Percentiles rank a stretch among this genome's conserved stretches.
Evolutionary conservation across 2,329 filamentous ascomycete species (phyloP).

Genomic region (Microsporum canis): DNA sequence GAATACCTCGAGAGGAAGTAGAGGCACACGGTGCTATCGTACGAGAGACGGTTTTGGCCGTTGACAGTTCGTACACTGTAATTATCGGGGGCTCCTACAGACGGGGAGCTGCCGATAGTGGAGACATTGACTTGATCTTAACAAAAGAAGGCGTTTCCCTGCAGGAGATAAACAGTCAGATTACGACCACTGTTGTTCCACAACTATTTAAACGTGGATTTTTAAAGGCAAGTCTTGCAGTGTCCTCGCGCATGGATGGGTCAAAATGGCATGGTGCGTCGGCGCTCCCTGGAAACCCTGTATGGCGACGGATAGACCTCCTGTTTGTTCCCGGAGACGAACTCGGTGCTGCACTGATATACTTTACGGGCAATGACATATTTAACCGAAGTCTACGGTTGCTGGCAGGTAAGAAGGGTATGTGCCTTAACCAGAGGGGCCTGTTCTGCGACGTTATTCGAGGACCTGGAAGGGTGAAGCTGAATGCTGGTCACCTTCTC

Average conservation of each 20-base stretch:
- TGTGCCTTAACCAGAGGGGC: conserved; percentile 75
- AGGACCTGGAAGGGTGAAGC: conserved; percentile 45
- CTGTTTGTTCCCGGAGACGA: conserved; percentile 69
- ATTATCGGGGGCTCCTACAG: conserved; percentile 78
- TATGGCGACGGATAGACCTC: conserved; percentile 76
- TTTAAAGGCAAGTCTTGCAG: conserved; percentile 58
- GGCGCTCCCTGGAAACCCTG: conserved; percentile 46
- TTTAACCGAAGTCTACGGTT: conserved; percentile 82
- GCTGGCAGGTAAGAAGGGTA: conserved; percentile 65
- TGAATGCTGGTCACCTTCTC: conserved; percentile 57
- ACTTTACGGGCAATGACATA: conserved; percentile 91
- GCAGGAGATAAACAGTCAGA: conserved; percentile 48
- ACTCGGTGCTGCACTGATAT: conserved; percentile 76
- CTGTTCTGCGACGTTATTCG: conserved; percentile 61
- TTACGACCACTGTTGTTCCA: conserved; percentile 53
- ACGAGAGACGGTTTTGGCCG: conserved; percentile 42
- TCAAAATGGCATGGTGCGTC: conserved; percentile 87
- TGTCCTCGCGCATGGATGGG: conserved; percentile 44
- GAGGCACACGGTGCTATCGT: conserved; percentile 57
- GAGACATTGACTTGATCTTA: conserved; percentile 78
- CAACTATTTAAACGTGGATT: conserved; percentile 52
- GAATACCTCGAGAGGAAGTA: conserved; percentile 70
- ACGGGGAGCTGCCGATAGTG: conserved; percentile 59
- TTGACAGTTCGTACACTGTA: conserved; percentile 56
- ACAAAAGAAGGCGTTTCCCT: conserved; percentile 53